Evolutionary conservation across 2,329 filamentous ascomycete genomes (phyloP), one percentile per base, ranked within the genome.

Genomic region (Colletotrichum acutatum): DNA sequence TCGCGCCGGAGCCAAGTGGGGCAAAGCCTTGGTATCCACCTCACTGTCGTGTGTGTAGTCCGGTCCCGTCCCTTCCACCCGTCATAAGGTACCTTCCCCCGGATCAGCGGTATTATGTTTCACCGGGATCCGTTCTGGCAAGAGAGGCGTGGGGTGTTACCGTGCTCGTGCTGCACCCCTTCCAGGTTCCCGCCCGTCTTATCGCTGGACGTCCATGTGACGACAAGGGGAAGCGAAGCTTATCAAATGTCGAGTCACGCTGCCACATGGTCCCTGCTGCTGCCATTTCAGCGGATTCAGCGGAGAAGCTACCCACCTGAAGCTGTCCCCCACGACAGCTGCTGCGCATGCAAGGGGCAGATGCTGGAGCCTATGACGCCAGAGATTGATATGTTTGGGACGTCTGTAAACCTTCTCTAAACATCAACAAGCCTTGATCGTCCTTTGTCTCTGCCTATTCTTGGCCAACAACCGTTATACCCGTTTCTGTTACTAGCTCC

Each of bases 221-320:
- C 56, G 49, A 57, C 66, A 49, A 64, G 66, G 66, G 66, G 60
- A 59, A 70, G 28, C 60, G 57, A 72, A 61, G 71, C 71, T 72
- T 70, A 61, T 70, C 60, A 65, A 49, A 19, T 61, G 59, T 72
- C 60, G 66, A 70, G 71, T 72, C 71, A 72, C 66, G 37, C 56
- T 73, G 71, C 71, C 66, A 72, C 71, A 72, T 70, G 56, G 71
- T 66, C 71, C 66, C 66, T 70, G 66, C 70, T 70, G 56, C 66
- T 70, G 61, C 60, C 66, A 70, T 32, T 61, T 60, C 66, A 60
- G 66, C 46, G 54, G 70, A 72, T 49, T 49, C 19, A 49, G 42
- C 42, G 42, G 42, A 60, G 24, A 49, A 64, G 66, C 66, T 54
- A 64, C 54, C 66, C 66, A 72, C 66, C 24, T 70, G 62, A 70